A percentile compares a stretch with the other conserved stretches of the same genome.
phyloP scores from a whole-genome alignment of 108 stramenopile species.

The Nannochloropsis salina region DNA sequence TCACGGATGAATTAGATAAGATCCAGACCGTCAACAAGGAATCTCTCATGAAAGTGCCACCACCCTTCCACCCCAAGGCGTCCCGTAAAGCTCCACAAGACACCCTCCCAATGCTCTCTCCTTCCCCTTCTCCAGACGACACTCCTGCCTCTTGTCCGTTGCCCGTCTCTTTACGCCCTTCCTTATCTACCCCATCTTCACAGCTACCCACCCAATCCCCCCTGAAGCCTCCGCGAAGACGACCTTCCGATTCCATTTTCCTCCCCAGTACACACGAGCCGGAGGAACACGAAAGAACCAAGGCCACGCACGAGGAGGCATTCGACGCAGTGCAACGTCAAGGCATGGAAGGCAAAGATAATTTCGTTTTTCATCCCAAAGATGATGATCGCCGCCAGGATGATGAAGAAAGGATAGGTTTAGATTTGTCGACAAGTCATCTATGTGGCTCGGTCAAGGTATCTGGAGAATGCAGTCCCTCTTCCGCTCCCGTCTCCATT shows the following conservation, averaged over 20 bases:
- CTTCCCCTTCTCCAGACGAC: not conserved
- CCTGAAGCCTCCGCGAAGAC: not conserved
- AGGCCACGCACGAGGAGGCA: not conserved
- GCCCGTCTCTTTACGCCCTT: not conserved
- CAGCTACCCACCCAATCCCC: not conserved
- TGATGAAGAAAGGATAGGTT: not conserved
- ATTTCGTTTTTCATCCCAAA: not conserved
- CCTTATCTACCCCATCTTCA: not conserved
- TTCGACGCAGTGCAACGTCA: not conserved
- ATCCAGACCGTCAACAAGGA: not conserved
- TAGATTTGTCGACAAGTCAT: too few species aligned
- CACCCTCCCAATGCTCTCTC: not conserved
- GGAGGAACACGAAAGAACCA: not conserved
- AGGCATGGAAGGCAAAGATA: not conserved
- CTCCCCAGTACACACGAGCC: not conserved
- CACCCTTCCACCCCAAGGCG: not conserved
- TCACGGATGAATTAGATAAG: not conserved
- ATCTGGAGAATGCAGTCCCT: not conserved
- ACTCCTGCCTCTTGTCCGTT: not conserved
- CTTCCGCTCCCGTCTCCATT: not conserved
- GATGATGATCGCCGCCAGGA: not conserved
- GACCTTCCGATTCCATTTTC: not conserved
- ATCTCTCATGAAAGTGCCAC: not conserved
- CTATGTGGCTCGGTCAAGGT: too few species aligned
- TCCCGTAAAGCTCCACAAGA: not conserved